Percentiles rank a stretch among this genome's conserved stretches.
phyloP scores from a whole-genome alignment of 148 eudicot genomes.

The Diospyros lotus region DNA sequence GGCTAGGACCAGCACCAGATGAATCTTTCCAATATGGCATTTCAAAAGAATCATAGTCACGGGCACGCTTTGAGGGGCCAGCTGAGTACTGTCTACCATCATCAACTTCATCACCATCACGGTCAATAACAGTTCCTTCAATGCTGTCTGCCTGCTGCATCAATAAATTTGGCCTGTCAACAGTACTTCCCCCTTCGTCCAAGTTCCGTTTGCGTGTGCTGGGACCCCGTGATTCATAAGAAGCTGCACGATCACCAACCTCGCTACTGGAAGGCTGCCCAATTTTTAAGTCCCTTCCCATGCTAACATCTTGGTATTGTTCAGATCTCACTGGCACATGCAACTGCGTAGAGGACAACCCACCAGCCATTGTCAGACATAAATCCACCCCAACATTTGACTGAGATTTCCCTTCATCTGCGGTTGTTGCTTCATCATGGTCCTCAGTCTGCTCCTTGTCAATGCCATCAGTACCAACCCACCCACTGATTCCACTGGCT shows the following conservation, averaged over 20 bases:
- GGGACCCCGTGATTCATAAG: slow-evolving; percentile 96
- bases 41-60: slow-evolving; percentile 56
- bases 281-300: slow-evolving; percentile 75
- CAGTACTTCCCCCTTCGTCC: slow-evolving; percentile 97
- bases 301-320: slow-evolving; percentile 47
- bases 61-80: slow-evolving; percentile 86
- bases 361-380: slow-evolving; percentile 83
- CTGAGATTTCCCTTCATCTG: slow-evolving; percentile 66
- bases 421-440: slow-evolving; percentile 85
- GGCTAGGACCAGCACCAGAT: slow-evolving; percentile 96
- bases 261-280: slow-evolving; percentile 97
- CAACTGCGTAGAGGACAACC: slow-evolving; percentile 50
- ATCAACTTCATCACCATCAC: slow-evolving; percentile 94
- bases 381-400: slow-evolving; percentile 67
- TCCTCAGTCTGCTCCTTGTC: slow-evolving; percentile 79
- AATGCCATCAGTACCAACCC: slow-evolving; percentile 73
- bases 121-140: slow-evolving; percentile 93
- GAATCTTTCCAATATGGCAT: slow-evolving; percentile 54
- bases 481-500: slow-evolving; percentile 91
- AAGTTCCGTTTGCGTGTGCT: slow-evolving; percentile 80
- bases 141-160: slow-evolving; percentile 85
- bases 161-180: slow-evolving; percentile 65
- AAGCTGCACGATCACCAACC: slow-evolving; percentile 95
- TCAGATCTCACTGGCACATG: slow-evolving; percentile 45
- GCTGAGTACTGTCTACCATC: slow-evolving; percentile 73